These are phyloP conservation scores for Rhododendron mucronatum DNA, from an alignment of 148 eudicot species.

Conservation along the genomic window DNA sequence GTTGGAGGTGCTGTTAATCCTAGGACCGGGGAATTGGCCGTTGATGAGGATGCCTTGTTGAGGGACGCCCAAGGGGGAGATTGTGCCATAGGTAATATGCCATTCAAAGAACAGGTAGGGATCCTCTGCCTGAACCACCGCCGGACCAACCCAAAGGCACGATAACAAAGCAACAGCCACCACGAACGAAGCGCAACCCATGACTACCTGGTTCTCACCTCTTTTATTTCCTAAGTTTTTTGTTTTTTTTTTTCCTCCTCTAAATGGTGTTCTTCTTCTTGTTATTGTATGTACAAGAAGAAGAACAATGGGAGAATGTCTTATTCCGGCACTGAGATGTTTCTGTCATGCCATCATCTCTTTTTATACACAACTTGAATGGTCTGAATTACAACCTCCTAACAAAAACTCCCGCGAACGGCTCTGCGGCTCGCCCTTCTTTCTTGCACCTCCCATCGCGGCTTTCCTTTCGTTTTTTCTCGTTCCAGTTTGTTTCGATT, in stretches of 20 bases:
- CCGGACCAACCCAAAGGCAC: not conserved
- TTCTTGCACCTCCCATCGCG: not conserved
- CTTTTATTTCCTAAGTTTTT: not conserved
- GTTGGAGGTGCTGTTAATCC: conserved; percentile 23
- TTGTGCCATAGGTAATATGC: conserved; percentile 24
- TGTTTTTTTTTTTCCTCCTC: too few species aligned
- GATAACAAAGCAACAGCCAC: not conserved
- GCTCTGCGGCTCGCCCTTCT: not conserved
- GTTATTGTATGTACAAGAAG: not conserved
- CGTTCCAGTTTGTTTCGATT: not conserved
- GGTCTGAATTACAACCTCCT: not conserved
- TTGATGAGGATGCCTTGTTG: conserved; percentile 29
- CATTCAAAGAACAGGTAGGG: conserved; percentile 22
- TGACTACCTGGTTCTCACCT: not conserved
- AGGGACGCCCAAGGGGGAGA: conserved; percentile 21
- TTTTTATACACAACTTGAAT: not conserved
- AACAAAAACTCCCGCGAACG: not conserved
- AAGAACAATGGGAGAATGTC: not conserved
- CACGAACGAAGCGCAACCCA: not conserved
- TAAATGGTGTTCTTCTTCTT: not conserved
- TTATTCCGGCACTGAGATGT: not conserved
- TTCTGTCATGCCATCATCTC: not conserved
- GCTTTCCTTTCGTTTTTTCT: not conserved
- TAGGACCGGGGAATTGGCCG: conserved; percentile 25
- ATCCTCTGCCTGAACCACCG: conserved; percentile 21